These are phyloP conservation scores for Yarrowia osloensis DNA, from an alignment of 805 yeast genomes.

Conservation along the genomic window DNA sequence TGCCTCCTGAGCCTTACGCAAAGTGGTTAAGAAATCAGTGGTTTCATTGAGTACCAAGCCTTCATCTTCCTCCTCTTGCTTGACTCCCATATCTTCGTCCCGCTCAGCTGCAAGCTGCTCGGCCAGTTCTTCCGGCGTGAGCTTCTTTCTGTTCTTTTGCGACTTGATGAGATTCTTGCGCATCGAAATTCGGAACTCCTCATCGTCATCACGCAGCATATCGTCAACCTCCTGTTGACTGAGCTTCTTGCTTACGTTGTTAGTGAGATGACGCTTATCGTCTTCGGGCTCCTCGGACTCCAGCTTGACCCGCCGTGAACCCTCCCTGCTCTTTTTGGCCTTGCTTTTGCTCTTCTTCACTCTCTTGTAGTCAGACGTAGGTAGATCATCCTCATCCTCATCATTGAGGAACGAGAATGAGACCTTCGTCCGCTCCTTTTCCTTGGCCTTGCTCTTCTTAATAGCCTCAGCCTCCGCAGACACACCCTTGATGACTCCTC, in stretches of 20 bases:
- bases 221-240: slow-evolving; percentile 43
- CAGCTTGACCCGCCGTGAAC: slow-evolving; percentile 45
- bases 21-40: slow-evolving; percentile 44
- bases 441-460: slow-evolving; percentile 29
- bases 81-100: slow-evolving; percentile 35
- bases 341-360: slow-evolving; percentile 45
- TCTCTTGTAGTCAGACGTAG: slow-evolving; percentile 41
- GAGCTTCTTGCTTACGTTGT: slow-evolving; percentile 18
- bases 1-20: slow-evolving; percentile 31
- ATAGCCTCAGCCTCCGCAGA: slow-evolving; percentile 35
- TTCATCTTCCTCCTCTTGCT: slow-evolving; percentile 31
- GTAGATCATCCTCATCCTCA: slow-evolving; percentile 32
- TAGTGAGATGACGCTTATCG: slow-evolving; percentile 36
- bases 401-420: slow-evolving; percentile 38
- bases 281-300: slow-evolving; percentile 40
- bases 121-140: slow-evolving; percentile 43
- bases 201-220: slow-evolving; percentile 45
- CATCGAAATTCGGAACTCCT: slow-evolving; percentile 43
- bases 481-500: slow-evolving; percentile 40
- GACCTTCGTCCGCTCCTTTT: slow-evolving; percentile 34
- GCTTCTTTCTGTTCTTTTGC: slow-evolving; percentile 32
- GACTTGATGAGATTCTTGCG: slow-evolving; percentile 40
- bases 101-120: slow-evolving; percentile 44
- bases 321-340: slow-evolving; percentile 50
- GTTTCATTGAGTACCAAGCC: slow-evolving; percentile 49